Conservation (phyloP, 2,329 filamentous ascomycete genomes). For the Westerdykella sp. region DNA sequence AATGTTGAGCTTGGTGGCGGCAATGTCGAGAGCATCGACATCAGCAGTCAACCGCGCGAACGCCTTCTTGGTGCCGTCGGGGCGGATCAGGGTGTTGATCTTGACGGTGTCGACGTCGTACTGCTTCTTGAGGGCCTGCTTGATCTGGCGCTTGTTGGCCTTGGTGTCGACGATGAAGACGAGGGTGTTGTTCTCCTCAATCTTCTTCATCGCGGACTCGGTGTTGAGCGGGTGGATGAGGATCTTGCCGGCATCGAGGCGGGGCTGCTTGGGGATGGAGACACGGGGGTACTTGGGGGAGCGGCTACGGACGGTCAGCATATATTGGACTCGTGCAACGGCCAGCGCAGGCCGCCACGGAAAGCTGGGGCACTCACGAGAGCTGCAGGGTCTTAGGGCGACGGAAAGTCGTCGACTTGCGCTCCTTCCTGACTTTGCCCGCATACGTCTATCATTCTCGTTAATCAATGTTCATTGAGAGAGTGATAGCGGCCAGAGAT, state of each 20-base stretch:
- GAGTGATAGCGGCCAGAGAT: slow-evolving; percentile 49
- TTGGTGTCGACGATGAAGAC: slow-evolving; percentile 90
- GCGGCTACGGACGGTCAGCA: slow-evolving; percentile 41
- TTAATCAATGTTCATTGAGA: slow-evolving; percentile 34
- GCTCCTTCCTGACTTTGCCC: slow-evolving; percentile 90
- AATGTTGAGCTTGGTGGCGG: slow-evolving; percentile 96
- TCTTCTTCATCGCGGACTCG: slow-evolving; percentile 99
- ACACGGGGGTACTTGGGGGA: slow-evolving; percentile 95
- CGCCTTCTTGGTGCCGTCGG: slow-evolving; percentile 98
- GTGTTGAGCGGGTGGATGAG: slow-evolving; percentile 98
- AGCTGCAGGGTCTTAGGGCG: slow-evolving; percentile 93
- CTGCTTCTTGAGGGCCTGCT: slow-evolving; percentile 95
- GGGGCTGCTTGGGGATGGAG: slow-evolving; percentile 80
- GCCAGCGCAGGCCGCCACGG: too few relatives aligned
- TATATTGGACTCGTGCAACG: not conserved
- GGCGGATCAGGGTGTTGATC: slow-evolving; percentile 99
- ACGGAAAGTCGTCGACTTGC: slow-evolving; percentile 90
- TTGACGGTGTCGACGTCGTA: slow-evolving; percentile 98
- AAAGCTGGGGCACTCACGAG: slow-evolving; percentile 42
- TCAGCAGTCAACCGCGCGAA: slow-evolving; percentile 92
- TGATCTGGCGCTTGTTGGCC: slow-evolving; percentile 99
- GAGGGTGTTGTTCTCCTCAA: slow-evolving; percentile 99
- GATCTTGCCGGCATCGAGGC: slow-evolving; percentile 96
- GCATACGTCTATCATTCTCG: slow-evolving; percentile 54
- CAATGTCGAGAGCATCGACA: slow-evolving; percentile 98